Percentiles rank a stretch among this genome's conserved stretches.
phyloP scores from a whole-genome alignment of 2,329 filamentous ascomycete species.

The Hymenoscyphus occultus region DNA sequence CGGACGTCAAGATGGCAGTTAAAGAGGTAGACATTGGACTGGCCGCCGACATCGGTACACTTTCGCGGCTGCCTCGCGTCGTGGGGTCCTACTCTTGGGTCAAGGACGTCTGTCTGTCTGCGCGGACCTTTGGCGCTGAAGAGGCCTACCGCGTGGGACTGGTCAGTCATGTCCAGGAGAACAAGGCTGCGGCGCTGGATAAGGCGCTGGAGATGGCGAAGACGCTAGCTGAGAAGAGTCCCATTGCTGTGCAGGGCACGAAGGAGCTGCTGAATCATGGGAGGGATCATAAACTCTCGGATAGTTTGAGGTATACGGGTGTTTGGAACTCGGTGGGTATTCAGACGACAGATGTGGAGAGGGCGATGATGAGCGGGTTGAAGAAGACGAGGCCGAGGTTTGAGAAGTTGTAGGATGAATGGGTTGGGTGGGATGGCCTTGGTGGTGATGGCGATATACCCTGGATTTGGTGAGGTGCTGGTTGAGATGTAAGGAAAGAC shows the following conservation, averaged over 20 bases:
- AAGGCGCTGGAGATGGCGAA: constrained; percentile 62
- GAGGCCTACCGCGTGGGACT: constrained; percentile 71
- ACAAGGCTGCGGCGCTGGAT: constrained; percentile 60
- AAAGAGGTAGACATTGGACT: constrained; percentile 83
- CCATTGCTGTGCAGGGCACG: constrained; percentile 81
- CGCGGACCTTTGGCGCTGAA: constrained; percentile 63
- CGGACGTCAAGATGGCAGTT: constrained; percentile 62
- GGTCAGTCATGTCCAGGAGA: constrained; percentile 61
- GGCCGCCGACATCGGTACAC: constrained; percentile 75
- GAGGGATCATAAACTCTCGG: constrained; percentile 71
- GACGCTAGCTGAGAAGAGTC: constrained; percentile 75
- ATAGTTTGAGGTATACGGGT: constrained; percentile 78
- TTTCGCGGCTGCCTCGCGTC: constrained; percentile 69
- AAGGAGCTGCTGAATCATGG: constrained; percentile 84
- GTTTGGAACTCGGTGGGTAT: constrained; percentile 85
- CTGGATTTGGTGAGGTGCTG: no score
- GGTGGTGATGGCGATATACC: no score
- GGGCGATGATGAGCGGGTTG: constrained; percentile 72
- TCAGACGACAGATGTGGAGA: constrained; percentile 74
- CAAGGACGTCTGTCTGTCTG: constrained; percentile 73
- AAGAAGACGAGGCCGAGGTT: constrained; percentile 79
- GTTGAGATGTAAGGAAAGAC: no score
- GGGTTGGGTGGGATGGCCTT: no score
- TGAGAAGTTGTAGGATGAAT: constrained; percentile 65
- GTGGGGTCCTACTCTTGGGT: constrained; percentile 72